A percentile compares a stretch with the other conserved stretches of the same genome.
Conservation (phyloP, 2,329 filamentous ascomycete species). For the Daldinia sp. region DNA sequence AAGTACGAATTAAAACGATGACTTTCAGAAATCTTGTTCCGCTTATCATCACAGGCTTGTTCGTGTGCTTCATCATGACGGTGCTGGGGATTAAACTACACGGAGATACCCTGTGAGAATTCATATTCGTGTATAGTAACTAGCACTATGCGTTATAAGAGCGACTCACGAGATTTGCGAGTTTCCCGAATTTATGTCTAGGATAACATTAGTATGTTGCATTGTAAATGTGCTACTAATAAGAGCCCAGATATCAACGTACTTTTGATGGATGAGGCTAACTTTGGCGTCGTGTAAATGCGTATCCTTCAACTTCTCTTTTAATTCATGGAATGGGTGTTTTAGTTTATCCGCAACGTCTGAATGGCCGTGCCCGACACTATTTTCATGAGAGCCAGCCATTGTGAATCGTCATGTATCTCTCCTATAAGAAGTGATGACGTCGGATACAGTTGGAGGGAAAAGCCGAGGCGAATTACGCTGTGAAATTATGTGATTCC, state of each 20-base stretch:
- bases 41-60: slow-evolving; percentile 81
- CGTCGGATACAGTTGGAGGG: neutral
- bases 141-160: neutral
- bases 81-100: slow-evolving; percentile 81
- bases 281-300: slow-evolving; percentile 67
- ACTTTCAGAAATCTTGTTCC: slow-evolving; percentile 72
- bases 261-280: slow-evolving; percentile 67
- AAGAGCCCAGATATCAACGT: slow-evolving; percentile 18
- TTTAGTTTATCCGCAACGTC: slow-evolving; percentile 59
- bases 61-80: slow-evolving; percentile 95
- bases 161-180: slow-evolving; percentile 65
- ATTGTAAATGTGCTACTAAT: neutral
- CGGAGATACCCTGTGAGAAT: slow-evolving; percentile 20
- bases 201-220: neutral
- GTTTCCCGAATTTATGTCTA: slow-evolving; percentile 68
- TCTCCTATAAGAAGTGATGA: slow-evolving; percentile 1
- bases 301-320: slow-evolving; percentile 62
- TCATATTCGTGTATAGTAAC: neutral
- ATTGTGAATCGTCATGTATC: slow-evolving; percentile 25
- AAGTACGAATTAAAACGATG: slow-evolving; percentile 93
- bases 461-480: neutral
- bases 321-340: slow-evolving; percentile 55
- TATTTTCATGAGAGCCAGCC: slow-evolving; percentile 29
- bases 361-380: slow-evolving; percentile 37
- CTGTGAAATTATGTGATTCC: neutral